Base-by-base conservation (phyloP, 768 basidiomycete species). In the Suillus variegatus region DNA sequence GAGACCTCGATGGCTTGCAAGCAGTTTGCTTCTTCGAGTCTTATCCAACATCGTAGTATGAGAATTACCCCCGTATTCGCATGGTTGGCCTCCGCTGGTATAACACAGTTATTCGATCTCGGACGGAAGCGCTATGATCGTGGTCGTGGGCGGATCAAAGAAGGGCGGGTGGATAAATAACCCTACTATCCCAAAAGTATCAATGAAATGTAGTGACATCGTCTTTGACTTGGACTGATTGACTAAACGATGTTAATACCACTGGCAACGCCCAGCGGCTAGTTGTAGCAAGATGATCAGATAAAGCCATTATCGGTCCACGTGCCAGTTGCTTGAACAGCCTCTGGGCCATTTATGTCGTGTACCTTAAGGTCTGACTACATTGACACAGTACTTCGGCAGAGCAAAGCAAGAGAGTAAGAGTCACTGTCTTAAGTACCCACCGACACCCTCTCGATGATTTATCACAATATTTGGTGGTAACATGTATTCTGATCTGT, bases 21-120 rank as follows among this genome's bases (percentile, higher is more conserved):
- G 85, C 87, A 7, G 77, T 94, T 60, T 89, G 93, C 6, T 77
- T 92, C 16, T 86, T 94, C 64, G 79, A 86, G 57, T 91, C 91
- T 13, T 93, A 90, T 69, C 76, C 71, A 75, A 80, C 35, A 83
- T 94, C 32, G 36, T 38, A 38, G 36, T 85, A 85, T 68, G 92
- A 94, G 70, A 78, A 89, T 71, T 90, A 87, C 58, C 76, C 74
- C n/a, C 80, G 81, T 6, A 77, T 94, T 41, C 86, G 89, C 56
- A 86, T 93, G 85, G 90, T 91, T 4, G 88, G 86, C 70, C 86
- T 90, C 18, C 86, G 93, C 49, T 94, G 93, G 92, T 94, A 94
- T 76, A 87, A 84, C 65, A 91, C 92, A 1, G 87, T 85, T 5
- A 65, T 92, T 56, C 84, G 91, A 81, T 93, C 65, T 75, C 80